phyloP scores from a whole-genome alignment of 768 basidiomycete genomes.

The Amylocystis lapponica region DNA sequence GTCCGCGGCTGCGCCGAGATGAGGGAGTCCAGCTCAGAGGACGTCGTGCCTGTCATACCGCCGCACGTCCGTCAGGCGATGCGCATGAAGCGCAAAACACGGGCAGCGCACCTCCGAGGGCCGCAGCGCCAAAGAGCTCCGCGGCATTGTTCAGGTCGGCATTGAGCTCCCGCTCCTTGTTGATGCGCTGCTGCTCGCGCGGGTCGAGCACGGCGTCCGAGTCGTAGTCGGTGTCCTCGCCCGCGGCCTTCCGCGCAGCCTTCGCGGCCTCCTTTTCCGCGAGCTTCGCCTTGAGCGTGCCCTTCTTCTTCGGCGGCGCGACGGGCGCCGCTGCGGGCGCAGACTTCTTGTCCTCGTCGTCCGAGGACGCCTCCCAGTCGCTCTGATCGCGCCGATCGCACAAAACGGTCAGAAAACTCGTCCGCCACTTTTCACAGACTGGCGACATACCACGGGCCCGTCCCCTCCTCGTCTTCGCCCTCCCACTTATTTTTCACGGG shows the following conservation, averaged over 20 bases:
- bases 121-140: constrained; percentile 69
- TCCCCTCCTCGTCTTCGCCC: constrained; percentile 90
- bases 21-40: constrained; percentile 61
- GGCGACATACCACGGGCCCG: constrained; percentile 62
- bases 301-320: constrained; percentile 86
- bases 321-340: constrained; percentile 38
- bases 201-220: constrained; percentile 66
- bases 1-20: constrained; percentile 78
- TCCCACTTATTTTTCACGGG: constrained; percentile 66
- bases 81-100: background rate
- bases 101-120: constrained; percentile 49
- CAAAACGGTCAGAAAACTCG: background rate
- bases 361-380: constrained; percentile 89
- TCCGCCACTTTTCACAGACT: no score
- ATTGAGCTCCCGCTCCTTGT: constrained; percentile 78
- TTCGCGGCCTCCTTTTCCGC: constrained; percentile 87
- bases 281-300: constrained; percentile 83
- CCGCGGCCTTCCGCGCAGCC: constrained; percentile 40
- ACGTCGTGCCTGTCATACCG: constrained; percentile 49
- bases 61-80: constrained; percentile 1
- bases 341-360: constrained; percentile 54
- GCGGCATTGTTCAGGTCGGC: constrained; percentile 84
- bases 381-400: constrained; percentile 47
- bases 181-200: constrained; percentile 65
- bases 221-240: constrained; percentile 53